phyloP scores from a whole-genome alignment of 345 rosid genomes.

The Ceriops decandra region DNA sequence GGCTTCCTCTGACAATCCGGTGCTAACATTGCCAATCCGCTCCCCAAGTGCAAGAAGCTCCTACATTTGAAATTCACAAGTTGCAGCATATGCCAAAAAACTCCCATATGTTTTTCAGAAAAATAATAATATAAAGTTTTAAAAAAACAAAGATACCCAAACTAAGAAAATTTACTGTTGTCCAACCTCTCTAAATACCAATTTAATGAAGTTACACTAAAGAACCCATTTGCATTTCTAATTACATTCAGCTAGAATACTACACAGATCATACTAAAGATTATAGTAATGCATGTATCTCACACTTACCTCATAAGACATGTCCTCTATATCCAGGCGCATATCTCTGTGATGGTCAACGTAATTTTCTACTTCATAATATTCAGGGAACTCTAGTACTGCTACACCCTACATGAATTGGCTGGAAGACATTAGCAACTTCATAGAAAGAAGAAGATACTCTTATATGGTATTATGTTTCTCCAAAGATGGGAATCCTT shows the following conservation, averaged over 20 bases:
- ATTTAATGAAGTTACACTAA: too few relatives aligned
- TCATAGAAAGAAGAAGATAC: not conserved
- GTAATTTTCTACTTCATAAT: conserved; percentile 43
- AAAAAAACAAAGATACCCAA: not conserved
- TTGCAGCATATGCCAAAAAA: not conserved
- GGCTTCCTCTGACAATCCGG: conserved; percentile 71
- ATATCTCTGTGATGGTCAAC: conserved; percentile 76
- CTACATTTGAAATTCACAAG: conserved; percentile 32
- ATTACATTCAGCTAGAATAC: not conserved
- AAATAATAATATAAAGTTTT: not conserved
- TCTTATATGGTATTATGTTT: not conserved
- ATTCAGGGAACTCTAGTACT: conserved; percentile 46
- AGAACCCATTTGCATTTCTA: not conserved
- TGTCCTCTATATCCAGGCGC: conserved; percentile 91
- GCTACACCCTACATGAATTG: conserved; percentile 62
- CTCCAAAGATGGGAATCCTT: not conserved
- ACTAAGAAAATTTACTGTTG: too few relatives aligned
- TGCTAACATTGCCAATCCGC: conserved; percentile 69
- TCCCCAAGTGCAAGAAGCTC: conserved; percentile 86
- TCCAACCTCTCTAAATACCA: not conserved
- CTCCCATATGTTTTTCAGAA: not conserved
- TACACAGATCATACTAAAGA: not conserved
- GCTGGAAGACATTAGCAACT: conserved; percentile 9
- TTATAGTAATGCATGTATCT: not conserved
- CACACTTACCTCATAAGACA: conserved; percentile 75